phyloP scores from a whole-genome alignment of 2,329 filamentous ascomycete species.

The Aspergillus awamori region DNA sequence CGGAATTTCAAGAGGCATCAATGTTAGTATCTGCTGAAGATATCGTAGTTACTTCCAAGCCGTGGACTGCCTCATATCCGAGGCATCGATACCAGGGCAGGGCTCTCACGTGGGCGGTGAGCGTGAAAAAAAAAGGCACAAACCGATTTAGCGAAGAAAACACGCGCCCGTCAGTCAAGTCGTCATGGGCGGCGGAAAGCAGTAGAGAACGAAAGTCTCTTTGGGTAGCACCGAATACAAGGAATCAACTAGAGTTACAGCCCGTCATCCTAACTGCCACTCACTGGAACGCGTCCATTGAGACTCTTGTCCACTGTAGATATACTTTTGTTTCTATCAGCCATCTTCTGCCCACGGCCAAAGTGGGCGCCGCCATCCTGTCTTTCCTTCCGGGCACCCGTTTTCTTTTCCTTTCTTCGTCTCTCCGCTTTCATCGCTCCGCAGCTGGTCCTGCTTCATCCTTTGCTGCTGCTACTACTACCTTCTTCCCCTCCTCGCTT shows the following conservation, averaged over 20 bases:
- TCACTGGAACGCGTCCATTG: not conserved
- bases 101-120: constrained; percentile 5
- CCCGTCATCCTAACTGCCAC: not conserved
- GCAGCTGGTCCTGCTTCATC: constrained; percentile 67
- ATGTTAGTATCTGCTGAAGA: too few relatives aligned
- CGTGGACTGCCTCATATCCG: too few relatives aligned
- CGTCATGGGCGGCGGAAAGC: not conserved
- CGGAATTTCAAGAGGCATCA: too few relatives aligned
- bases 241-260: too few relatives aligned
- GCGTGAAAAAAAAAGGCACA: not conserved
- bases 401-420: constrained; percentile 58
- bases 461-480: constrained; percentile 28
- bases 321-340: not conserved
- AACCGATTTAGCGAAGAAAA: not conserved
- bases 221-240: too few relatives aligned
- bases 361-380: constrained; percentile 20
- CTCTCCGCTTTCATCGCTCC: constrained; percentile 55
- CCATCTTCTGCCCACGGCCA: constrained; percentile 7
- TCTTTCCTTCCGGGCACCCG: constrained; percentile 19
- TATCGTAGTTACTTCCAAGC: too few relatives aligned
- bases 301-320: not conserved
- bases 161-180: too few relatives aligned
- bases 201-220: too few relatives aligned
- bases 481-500: constrained; percentile 24
- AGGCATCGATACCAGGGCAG: not conserved